phyloP scores from a whole-genome alignment of 495 filamentous ascomycete genomes.

The Penicillium desertorum region DNA sequence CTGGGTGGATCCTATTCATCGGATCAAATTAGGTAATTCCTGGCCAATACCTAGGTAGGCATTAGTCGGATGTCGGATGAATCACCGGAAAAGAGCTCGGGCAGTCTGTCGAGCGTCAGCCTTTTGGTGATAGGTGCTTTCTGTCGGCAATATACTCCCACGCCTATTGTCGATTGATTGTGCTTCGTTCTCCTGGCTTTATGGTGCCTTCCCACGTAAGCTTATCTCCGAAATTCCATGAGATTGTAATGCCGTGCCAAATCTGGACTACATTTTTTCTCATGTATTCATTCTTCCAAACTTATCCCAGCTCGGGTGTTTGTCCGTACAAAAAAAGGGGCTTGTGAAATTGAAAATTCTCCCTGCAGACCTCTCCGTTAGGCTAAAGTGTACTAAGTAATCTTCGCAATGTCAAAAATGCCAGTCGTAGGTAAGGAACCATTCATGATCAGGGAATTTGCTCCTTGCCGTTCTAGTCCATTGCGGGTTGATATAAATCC shows the following conservation, averaged over 20 bases:
- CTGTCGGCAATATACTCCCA: neutral
- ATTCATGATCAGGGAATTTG: neutral
- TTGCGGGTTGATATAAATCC: neutral
- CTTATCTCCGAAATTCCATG: neutral
- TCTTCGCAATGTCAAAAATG: no score
- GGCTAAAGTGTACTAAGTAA: neutral
- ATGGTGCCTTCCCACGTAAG: neutral
- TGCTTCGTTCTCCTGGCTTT: neutral
- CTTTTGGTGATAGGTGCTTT: neutral
- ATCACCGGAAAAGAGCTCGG: neutral
- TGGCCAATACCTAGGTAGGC: neutral
- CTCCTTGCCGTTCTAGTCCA: neutral
- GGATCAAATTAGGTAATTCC: neutral
- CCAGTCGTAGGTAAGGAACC: neutral
- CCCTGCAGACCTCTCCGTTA: neutral
- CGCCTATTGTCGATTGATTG: neutral
- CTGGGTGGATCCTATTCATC: neutral
- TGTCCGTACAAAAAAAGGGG: neutral
- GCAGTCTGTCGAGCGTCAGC: neutral
- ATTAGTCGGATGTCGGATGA: neutral
- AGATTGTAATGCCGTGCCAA: neutral
- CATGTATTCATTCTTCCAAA: neutral
- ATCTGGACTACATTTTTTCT: neutral
- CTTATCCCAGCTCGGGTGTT: neutral
- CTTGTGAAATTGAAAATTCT: neutral